A percentile compares a stretch with the other conserved stretches of the same genome.
phyloP scores from a whole-genome alignment of 257 asterid species.

The Fraxinus quadrangulata region DNA sequence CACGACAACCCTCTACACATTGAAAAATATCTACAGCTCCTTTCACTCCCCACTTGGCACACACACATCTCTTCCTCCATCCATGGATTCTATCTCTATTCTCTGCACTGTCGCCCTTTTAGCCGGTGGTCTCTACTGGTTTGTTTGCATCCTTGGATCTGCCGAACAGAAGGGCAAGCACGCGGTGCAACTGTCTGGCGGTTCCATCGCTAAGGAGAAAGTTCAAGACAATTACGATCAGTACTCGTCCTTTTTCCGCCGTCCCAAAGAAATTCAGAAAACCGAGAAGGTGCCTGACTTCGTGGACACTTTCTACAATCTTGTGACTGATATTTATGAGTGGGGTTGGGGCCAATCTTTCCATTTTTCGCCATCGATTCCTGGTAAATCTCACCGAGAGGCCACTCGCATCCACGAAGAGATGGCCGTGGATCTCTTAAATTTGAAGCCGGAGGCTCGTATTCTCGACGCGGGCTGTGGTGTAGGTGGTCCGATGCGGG shows the following conservation, averaged over 20 bases:
- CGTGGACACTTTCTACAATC: conserved; percentile 80
- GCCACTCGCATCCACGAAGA: conserved; percentile 81
- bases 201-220: conserved; percentile 63
- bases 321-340: conserved; percentile 80
- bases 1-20: background rate
- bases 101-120: conserved; percentile 60
- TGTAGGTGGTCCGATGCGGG: conserved; percentile 88
- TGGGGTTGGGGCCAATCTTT: conserved; percentile 94
- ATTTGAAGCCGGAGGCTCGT: conserved; percentile 42
- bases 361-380: conserved; percentile 70
- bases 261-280: conserved; percentile 65
- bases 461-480: conserved; percentile 85
- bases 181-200: conserved; percentile 72
- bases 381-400: conserved; percentile 66
- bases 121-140: conserved; percentile 69
- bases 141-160: conserved; percentile 61
- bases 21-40: conserved; percentile 21
- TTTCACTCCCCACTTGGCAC: conserved; percentile 13
- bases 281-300: conserved; percentile 71
- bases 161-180: conserved; percentile 74
- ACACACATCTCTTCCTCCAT: background rate
- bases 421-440: conserved; percentile 71
- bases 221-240: conserved; percentile 63
- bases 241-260: conserved; percentile 81
- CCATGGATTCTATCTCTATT: conserved; percentile 61